phyloP scores from a whole-genome alignment of 2,329 filamentous ascomycete species.

The Diaporthe longicolla region DNA sequence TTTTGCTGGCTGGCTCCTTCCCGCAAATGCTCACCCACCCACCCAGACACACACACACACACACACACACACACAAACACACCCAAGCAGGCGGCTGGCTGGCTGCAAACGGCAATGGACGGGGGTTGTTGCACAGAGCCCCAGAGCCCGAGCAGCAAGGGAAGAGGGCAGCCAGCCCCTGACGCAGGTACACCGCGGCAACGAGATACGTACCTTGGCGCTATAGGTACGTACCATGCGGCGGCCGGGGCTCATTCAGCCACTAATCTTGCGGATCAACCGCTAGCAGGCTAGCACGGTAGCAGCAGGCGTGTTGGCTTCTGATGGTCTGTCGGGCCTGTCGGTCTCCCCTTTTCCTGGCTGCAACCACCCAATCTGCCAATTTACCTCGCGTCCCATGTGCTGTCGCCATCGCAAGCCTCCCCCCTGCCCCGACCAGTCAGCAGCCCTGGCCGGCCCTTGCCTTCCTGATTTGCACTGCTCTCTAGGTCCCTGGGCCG shows the following conservation, averaged over 20 bases:
- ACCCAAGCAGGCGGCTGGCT: constrained; percentile 8
- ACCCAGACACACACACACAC: background rate
- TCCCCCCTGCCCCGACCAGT: constrained; percentile 16
- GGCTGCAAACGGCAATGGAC: constrained; percentile 23
- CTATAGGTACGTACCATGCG: constrained; percentile 5
- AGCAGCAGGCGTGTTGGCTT: constrained; percentile 34
- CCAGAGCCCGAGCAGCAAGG: background rate
- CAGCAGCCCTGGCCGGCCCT: background rate
- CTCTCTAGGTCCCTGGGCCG: constrained; percentile 19
- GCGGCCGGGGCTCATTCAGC: constrained; percentile 9
- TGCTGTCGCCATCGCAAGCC: constrained; percentile 24
- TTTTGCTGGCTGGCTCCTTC: constrained; percentile 14
- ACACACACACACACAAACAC: background rate
- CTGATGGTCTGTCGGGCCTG: constrained; percentile 13
- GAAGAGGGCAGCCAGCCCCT: constrained; percentile 8
- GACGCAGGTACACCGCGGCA: constrained; percentile 31
- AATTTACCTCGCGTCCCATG: constrained; percentile 21
- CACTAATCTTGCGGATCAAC: constrained; percentile 35
- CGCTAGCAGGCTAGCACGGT: constrained; percentile 25
- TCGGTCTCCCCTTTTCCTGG: constrained; percentile 20
- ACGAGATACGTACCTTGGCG: constrained; percentile 12
- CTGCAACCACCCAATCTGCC: constrained; percentile 34
- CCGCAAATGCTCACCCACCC: constrained; percentile 2
- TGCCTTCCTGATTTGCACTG: constrained; percentile 23
- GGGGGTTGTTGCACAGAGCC: constrained; percentile 8